phyloP scores from a whole-genome alignment of 2,329 filamentous ascomycete species.

The Lasiodiplodia theobromae region DNA sequence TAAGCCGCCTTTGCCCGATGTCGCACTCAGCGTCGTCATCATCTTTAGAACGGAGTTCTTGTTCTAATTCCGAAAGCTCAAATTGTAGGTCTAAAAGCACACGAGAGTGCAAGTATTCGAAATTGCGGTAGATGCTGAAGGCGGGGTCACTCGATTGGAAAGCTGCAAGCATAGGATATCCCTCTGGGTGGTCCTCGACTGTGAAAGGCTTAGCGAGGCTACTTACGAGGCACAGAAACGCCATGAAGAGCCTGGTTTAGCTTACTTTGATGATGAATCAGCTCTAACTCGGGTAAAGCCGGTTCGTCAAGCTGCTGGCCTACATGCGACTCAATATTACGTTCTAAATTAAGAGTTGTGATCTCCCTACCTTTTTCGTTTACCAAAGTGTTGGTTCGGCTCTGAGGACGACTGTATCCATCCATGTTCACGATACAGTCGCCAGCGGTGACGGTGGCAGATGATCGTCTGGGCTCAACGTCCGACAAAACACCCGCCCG shows the following conservation, averaged over 20 bases:
- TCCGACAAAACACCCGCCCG: not conserved
- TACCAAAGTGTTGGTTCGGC: not conserved
- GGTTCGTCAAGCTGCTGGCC: too few species aligned
- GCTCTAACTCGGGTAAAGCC: not conserved
- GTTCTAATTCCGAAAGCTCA: conserved; percentile 42
- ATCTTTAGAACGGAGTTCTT: conserved; percentile 38
- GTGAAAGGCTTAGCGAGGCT: not conserved
- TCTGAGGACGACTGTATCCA: not conserved
- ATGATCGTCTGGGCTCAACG: not conserved
- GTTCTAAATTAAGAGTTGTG: too few species aligned
- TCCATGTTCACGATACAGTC: not conserved
- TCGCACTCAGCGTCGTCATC: too few species aligned
- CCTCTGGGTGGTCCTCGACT: conserved; percentile 41
- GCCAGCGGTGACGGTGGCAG: not conserved
- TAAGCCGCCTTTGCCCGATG: not conserved
- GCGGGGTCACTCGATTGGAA: conserved; percentile 46
- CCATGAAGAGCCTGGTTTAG: not conserved
- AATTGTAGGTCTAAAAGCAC: conserved; percentile 45
- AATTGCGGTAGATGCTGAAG: conserved; percentile 46
- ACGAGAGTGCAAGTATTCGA: conserved; percentile 44
- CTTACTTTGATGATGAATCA: not conserved
- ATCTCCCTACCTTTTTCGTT: not conserved
- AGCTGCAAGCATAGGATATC: conserved; percentile 43
- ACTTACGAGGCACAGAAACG: not conserved
- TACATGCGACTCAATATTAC: too few species aligned